Conservation (phyloP, 257 asterid genomes). For the Capsicum rhomboideum region DNA sequence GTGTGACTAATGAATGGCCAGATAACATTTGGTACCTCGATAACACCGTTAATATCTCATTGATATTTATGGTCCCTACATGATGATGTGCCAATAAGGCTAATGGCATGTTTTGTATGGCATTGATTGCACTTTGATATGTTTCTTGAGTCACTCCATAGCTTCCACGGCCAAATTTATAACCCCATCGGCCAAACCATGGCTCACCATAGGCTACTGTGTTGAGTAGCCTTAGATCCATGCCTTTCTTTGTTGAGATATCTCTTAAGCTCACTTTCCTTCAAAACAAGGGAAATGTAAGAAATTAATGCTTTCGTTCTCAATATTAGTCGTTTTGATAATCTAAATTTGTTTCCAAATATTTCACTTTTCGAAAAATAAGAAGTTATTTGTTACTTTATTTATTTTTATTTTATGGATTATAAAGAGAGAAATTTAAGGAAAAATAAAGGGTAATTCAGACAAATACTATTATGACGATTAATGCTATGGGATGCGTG, state of each 20-base stretch:
- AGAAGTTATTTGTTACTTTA: not conserved
- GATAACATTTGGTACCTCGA: constrained; percentile 65
- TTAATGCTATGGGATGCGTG: not conserved
- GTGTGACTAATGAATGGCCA: constrained; percentile 49
- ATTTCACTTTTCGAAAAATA: not conserved
- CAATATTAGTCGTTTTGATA: not conserved
- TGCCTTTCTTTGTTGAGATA: constrained; percentile 56
- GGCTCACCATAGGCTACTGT: constrained; percentile 66
- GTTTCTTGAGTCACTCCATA: constrained; percentile 52
- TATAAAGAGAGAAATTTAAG: not conserved
- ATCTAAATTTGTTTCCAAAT: not conserved
- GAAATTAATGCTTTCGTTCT: not conserved
- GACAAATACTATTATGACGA: not conserved
- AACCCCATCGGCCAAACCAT: constrained; percentile 93
- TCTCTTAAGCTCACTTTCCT: constrained; percentile 93
- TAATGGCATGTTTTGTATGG: constrained; percentile 58
- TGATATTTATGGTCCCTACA: constrained; percentile 7
- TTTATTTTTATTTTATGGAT: not conserved
- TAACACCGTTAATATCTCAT: constrained; percentile 43
- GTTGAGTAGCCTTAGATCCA: constrained; percentile 76
- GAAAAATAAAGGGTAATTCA: not conserved
- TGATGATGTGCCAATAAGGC: constrained; percentile 48
- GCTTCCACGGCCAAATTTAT: constrained; percentile 59
- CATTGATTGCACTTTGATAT: constrained; percentile 49
- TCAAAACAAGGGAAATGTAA: not conserved